Conservation (phyloP, 2,329 filamentous ascomycete genomes). For the Orbilia javanica region DNA sequence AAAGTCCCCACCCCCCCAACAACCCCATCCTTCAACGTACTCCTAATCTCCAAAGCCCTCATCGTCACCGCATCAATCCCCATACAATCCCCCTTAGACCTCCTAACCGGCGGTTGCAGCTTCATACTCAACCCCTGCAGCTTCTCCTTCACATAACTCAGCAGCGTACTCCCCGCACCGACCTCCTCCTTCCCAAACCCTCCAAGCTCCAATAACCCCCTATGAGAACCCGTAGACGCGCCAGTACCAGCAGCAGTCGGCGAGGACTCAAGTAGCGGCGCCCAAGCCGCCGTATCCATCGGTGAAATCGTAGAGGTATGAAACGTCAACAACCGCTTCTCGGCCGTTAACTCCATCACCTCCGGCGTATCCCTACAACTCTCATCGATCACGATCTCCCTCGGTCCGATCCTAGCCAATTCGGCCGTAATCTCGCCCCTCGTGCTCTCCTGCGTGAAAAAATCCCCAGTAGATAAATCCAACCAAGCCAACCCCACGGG, state of each 20-base stretch:
- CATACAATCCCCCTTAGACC: constrained; percentile 83
- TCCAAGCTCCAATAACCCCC: constrained; percentile 43
- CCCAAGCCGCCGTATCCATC: constrained; percentile 78
- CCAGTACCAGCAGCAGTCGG: constrained; percentile 60
- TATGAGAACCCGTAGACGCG: too few species aligned
- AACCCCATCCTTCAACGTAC: constrained; percentile 82
- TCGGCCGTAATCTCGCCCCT: constrained; percentile 80
- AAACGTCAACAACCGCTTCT: constrained; percentile 70
- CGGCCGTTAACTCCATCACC: constrained; percentile 70
- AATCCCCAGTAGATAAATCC: constrained; percentile 93
- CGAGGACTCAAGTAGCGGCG: constrained; percentile 76
- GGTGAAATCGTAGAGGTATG: constrained; percentile 71
- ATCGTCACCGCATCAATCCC: constrained; percentile 91
- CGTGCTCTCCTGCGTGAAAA: constrained; percentile 83
- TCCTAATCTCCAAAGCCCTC: constrained; percentile 86
- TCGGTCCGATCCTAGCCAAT: constrained; percentile 83
- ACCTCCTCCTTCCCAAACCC: constrained; percentile 78
- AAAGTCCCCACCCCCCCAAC: constrained; percentile 79
- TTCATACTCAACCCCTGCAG: constrained; percentile 83
- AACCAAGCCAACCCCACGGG: constrained; percentile 87
- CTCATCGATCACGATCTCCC: constrained; percentile 83
- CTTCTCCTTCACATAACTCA: constrained; percentile 85
- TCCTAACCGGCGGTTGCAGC: constrained; percentile 82
- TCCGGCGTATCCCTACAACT: constrained; percentile 32
- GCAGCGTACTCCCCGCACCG: constrained; percentile 80